Base-by-base conservation (phyloP, 768 basidiomycete species). In the Boletus vinaceobasis region DNA sequence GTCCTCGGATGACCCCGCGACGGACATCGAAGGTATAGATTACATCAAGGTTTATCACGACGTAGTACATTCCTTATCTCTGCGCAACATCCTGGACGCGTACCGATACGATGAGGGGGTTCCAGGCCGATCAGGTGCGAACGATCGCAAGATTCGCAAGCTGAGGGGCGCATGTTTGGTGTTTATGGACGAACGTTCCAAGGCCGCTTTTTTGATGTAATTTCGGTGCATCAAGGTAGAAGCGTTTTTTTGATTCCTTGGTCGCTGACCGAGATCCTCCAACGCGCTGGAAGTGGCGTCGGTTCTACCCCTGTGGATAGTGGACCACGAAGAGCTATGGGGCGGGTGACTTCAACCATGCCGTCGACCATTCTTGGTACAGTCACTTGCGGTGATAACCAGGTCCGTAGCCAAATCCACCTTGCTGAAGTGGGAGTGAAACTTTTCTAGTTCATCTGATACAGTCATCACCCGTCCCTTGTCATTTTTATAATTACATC, bases 11-110 rank as follows among this genome's bases (percentile, higher is more conserved):
- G 52, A 40, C 21, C 56, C 57, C 23, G 42, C 58, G 38, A 35
- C 54, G 36, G 64, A 65, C 27, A 48, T 62, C 15, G 69, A 70
- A 36, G 53, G 53, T 8, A 62, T 72, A 42, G 83, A 85, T 60
- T 73, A 80, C 59, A 78, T 86, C 71, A 84, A 82, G 65, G 66
- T 86, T 33, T 84, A 83, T 65, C 83, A 84, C 60, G 82, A 84
- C 57, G 74, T 77, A 31, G 57, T 64, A 36, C 71, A 75, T 58
- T 74, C 80, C 7, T 74, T 83, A 66, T 67, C 71, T 56, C 64
- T 86, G 14, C 75, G 84, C 43, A 77, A 72, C 52, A 59, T 81
- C 32, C 66, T 86, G 43, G 78, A 84, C 62, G 72, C 75, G 14
- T 85, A 84, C 77, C 62, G 62, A 23, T 80, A 75, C 60, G 54